These are phyloP conservation scores for Tribonema minus DNA, from an alignment of 108 stramenopile species.

Conservation along the genomic window DNA sequence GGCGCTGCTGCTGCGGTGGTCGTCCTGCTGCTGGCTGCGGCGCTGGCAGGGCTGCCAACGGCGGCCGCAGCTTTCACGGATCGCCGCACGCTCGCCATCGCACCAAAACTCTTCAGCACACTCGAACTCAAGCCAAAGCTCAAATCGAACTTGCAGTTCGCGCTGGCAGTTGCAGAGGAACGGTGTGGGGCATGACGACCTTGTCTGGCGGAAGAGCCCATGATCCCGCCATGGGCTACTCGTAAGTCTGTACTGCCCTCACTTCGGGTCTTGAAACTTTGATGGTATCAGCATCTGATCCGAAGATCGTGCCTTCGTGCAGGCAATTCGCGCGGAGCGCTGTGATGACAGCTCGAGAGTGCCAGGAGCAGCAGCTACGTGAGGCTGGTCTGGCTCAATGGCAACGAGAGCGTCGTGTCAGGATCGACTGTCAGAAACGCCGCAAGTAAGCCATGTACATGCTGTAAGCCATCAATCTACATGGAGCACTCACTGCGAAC, in stretches of 20 bases:
- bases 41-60: background rate
- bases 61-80: background rate
- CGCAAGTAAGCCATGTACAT: too few relatives aligned
- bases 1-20: background rate
- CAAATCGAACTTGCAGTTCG: too few relatives aligned
- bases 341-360: too few relatives aligned
- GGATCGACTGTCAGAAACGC: background rate
- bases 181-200: background rate
- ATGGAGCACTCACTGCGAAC: too few relatives aligned
- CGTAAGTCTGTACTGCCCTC: background rate
- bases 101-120: background rate
- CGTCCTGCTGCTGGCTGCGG: background rate
- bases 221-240: background rate
- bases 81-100: background rate
- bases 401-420: background rate
- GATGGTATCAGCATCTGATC: too few relatives aligned
- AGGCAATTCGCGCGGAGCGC: background rate
- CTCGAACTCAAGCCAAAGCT: too few relatives aligned
- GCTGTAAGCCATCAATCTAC: too few relatives aligned
- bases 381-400: background rate
- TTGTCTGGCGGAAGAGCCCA: background rate
- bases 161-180: background rate
- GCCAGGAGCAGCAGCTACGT: background rate
- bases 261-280: background rate
- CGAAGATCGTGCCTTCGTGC: background rate